phyloP scores from a whole-genome alignment of 2,329 filamentous ascomycete genomes.

The Trichoderma citrinoviride region DNA sequence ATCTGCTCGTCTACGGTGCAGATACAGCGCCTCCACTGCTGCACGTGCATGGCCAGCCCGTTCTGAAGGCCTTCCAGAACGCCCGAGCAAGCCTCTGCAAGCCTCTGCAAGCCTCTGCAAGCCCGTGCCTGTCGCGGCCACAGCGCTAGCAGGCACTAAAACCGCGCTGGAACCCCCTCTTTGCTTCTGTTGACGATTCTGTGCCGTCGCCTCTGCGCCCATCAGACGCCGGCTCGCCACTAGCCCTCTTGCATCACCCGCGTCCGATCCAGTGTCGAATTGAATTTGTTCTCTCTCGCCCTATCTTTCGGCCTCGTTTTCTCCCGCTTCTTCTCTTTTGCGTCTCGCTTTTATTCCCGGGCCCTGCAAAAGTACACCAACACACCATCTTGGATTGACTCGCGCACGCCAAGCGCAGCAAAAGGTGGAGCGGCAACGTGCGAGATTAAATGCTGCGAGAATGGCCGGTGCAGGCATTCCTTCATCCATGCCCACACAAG shows the following conservation, averaged over 20 bases:
- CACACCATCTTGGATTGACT: slow-evolving; percentile 7
- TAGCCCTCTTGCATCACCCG: neutral
- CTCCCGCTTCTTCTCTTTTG: neutral
- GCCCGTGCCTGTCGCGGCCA: neutral
- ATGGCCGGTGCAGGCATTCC: no score
- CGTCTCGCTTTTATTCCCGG: neutral
- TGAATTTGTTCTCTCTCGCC: neutral
- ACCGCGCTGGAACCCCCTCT: neutral
- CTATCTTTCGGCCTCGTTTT: no score
- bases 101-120: no score
- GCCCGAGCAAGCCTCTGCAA: neutral
- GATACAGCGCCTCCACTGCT: neutral
- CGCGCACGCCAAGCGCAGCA: slow-evolving; percentile 4
- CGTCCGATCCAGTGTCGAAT: neutral
- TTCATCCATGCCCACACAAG: neutral
- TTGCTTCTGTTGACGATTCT: neutral
- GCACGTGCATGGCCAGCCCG: slow-evolving; percentile 8
- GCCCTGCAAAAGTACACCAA: neutral
- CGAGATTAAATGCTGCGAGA: neutral
- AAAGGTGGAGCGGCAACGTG: slow-evolving; percentile 7
- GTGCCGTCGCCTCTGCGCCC: neutral
- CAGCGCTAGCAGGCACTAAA: neutral
- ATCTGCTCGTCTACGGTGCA: neutral
- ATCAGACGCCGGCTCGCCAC: neutral
- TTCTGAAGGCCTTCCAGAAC: slow-evolving; percentile 20